Conservation (phyloP, 192 early-diverging fungal genomes). For the Coemansia sp. region DNA sequence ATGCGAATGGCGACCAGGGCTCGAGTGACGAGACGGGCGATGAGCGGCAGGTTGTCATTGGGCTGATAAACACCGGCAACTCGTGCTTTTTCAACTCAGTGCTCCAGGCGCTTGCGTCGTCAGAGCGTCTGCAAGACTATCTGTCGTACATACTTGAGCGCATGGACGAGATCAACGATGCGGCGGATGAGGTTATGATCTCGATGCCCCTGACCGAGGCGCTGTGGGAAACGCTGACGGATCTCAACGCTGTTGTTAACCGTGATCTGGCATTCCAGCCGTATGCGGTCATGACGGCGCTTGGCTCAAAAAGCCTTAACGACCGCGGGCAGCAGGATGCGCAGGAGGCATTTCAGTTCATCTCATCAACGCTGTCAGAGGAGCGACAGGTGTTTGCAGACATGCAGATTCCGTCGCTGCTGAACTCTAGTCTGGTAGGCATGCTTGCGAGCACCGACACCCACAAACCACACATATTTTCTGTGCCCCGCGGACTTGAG, state of each 20-base stretch:
- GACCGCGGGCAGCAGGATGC: slow-evolving; percentile 84
- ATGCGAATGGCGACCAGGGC: slow-evolving; percentile 27
- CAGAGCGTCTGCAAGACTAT: slow-evolving; percentile 53
- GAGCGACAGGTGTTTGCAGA: slow-evolving; percentile 53
- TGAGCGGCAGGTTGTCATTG: slow-evolving; percentile 58
- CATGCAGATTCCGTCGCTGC: slow-evolving; percentile 45
- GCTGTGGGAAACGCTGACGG: slow-evolving; percentile 55
- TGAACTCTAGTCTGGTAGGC: slow-evolving; percentile 26
- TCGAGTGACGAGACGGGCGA: slow-evolving; percentile 35
- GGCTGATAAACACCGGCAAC: slow-evolving; percentile 87
- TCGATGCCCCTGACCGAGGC: slow-evolving; percentile 56
- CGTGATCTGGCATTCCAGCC: slow-evolving; percentile 61
- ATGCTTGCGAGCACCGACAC: slow-evolving; percentile 26
- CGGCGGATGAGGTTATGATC: slow-evolving; percentile 15
- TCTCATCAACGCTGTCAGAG: slow-evolving; percentile 68
- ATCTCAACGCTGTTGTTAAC: slow-evolving; percentile 49
- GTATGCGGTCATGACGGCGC: slow-evolving; percentile 61
- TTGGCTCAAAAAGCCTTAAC: slow-evolving; percentile 61
- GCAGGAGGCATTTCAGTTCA: slow-evolving; percentile 82
- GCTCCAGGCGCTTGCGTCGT: slow-evolving; percentile 69
- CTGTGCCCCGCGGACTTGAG: slow-evolving; percentile 48
- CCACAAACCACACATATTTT: slow-evolving; percentile 25
- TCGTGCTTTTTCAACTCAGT: slow-evolving; percentile 94
- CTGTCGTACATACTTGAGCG: slow-evolving; percentile 46
- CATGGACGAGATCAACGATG: slow-evolving; percentile 54